A percentile compares a stretch with the other conserved stretches of the same genome.
phyloP scores from a whole-genome alignment of 768 basidiomycete species.

The Leccinum aurantiacum region DNA sequence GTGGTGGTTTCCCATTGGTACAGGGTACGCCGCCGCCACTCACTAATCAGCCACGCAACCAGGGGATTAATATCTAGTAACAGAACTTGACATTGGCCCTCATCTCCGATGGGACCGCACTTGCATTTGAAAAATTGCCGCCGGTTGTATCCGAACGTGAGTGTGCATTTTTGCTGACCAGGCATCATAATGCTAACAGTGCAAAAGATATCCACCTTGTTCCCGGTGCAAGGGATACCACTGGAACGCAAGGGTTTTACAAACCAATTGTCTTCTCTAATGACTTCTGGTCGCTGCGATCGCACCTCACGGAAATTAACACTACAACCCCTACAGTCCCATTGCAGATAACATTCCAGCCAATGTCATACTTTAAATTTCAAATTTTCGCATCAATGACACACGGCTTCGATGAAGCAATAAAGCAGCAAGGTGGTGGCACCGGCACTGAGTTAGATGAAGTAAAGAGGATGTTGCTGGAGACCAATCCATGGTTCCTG shows the following conservation, averaged over 20 bases:
- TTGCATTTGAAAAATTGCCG: slow-evolving; percentile 58
- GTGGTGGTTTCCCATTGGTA: slow-evolving; percentile 85
- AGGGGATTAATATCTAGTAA: slow-evolving; percentile 5
- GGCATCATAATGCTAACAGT: slow-evolving; percentile 11
- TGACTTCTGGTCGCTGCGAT: slow-evolving; percentile 90
- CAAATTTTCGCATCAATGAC: slow-evolving; percentile 84
- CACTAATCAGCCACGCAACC: not conserved
- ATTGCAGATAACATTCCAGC: slow-evolving; percentile 78
- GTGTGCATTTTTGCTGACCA: slow-evolving; percentile 27
- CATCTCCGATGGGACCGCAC: slow-evolving; percentile 61
- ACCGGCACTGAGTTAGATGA: slow-evolving; percentile 83
- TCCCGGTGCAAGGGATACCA: slow-evolving; percentile 57
- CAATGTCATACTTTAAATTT: slow-evolving; percentile 86
- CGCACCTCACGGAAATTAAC: slow-evolving; percentile 84
- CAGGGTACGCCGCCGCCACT: slow-evolving; percentile 41
- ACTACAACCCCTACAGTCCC: slow-evolving; percentile 76
- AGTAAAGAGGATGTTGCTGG: slow-evolving; percentile 89
- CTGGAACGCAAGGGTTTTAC: slow-evolving; percentile 69
- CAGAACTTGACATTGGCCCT: slow-evolving; percentile 89
- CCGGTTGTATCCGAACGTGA: slow-evolving; percentile 61
- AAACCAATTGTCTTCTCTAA: slow-evolving; percentile 91
- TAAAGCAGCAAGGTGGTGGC: slow-evolving; percentile 66
- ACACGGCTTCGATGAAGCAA: slow-evolving; percentile 82
- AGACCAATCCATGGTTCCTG: slow-evolving; percentile 88
- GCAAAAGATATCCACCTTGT: slow-evolving; percentile 62